A percentile compares a stretch with the other conserved stretches of the same genome.
Evolutionary conservation across 2,329 filamentous ascomycete species (phyloP).

Genomic region (Samsoniella hepiali): DNA sequence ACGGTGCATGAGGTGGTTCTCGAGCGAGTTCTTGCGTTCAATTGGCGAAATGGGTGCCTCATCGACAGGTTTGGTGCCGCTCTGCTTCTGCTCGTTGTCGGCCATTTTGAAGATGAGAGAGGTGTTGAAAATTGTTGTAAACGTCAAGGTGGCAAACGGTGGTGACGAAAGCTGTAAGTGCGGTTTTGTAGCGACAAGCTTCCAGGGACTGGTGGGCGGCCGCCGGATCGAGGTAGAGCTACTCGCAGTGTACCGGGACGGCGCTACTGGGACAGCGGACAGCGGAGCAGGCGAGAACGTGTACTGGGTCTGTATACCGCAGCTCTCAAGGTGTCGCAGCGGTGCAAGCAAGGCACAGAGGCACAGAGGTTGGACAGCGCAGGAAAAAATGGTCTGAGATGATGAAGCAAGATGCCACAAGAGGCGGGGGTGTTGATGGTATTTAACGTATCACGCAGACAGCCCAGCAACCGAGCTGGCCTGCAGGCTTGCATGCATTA

Average conservation of each 20-base stretch:
- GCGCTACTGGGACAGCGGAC: background rate
- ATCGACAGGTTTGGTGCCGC: constrained; percentile 38
- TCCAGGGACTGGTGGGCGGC: background rate
- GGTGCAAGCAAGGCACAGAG: background rate
- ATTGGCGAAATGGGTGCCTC: constrained; percentile 51
- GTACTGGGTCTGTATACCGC: background rate
- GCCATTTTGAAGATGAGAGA: constrained; percentile 26
- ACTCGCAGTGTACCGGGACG: background rate
- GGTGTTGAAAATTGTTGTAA: background rate
- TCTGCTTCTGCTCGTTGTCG: constrained; percentile 26
- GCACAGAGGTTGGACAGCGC: background rate
- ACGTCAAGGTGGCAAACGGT: constrained; percentile 8
- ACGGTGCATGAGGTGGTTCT: constrained; percentile 68
- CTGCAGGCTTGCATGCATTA: constrained; percentile 4
- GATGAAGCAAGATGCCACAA: constrained; percentile 8
- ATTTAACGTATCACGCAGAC: constrained; percentile 3
- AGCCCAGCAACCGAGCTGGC: background rate
- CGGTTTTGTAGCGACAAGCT: constrained; percentile 7
- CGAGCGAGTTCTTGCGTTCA: constrained; percentile 64
- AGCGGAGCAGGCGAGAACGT: background rate
- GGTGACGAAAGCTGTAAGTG: constrained; percentile 5
- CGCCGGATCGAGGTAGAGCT: constrained; percentile 2
- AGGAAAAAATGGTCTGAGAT: background rate
- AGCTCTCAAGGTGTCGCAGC: constrained; percentile 7
- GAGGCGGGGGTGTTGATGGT: constrained; percentile 14